Evolutionary conservation across 345 rosid genomes (phyloP).

Genomic region (Trapa incisa): DNA sequence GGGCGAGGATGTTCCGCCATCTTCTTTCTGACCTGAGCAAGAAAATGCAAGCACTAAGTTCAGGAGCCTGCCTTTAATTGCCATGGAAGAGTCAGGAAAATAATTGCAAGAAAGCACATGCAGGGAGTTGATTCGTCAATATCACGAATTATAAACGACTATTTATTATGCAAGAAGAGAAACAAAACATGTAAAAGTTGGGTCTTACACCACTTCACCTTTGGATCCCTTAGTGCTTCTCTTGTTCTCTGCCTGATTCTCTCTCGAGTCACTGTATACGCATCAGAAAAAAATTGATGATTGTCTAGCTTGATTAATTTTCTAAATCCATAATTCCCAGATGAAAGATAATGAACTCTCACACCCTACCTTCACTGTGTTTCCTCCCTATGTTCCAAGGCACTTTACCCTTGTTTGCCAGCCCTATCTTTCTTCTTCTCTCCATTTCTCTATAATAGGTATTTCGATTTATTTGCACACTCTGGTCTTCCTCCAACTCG

Average conservation of each 20-base stretch:
- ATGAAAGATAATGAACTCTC: background rate
- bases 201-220: slow-evolving; percentile 89
- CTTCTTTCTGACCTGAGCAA: slow-evolving; percentile 58
- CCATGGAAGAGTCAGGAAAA: background rate
- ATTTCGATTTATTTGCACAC: slow-evolving; percentile 11
- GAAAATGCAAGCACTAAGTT: background rate
- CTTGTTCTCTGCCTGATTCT: slow-evolving; percentile 72
- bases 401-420: slow-evolving; percentile 64
- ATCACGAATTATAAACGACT: background rate
- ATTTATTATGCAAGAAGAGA: background rate
- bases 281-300: slow-evolving; percentile 4
- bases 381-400: slow-evolving; percentile 84
- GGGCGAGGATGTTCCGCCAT: slow-evolving; percentile 47
- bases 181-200: slow-evolving; percentile 5
- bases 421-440: slow-evolving; percentile 50
- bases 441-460: slow-evolving; percentile 21
- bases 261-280: slow-evolving; percentile 47
- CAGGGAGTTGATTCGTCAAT: background rate
- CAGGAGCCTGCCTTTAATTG: background rate
- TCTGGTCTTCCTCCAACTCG: background rate
- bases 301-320: background rate
- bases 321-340: background rate
- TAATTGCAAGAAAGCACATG: slow-evolving; percentile 1
- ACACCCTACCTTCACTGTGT: slow-evolving; percentile 49
- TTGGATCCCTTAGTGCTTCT: slow-evolving; percentile 77